Percentiles rank a stretch among this genome's conserved stretches.
Conservation (phyloP, 2,329 filamentous ascomycete species). For the Camillea tinctor region DNA sequence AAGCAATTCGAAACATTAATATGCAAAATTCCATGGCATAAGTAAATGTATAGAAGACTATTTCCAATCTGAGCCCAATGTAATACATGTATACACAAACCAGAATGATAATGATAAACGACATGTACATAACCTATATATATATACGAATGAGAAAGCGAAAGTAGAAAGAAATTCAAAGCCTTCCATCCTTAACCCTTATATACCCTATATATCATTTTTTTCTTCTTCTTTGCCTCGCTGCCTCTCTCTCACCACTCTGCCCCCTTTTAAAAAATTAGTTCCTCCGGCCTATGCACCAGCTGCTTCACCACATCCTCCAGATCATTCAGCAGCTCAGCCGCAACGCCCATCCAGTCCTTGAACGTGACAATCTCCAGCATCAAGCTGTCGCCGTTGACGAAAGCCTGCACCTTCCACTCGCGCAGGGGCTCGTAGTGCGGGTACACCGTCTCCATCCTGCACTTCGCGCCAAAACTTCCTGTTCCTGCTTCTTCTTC, state of each 20-base stretch:
- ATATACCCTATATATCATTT: background rate
- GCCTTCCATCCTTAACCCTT: too few relatives aligned
- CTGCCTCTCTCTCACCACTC: background rate
- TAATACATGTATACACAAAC: too few relatives aligned
- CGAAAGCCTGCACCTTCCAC: constrained; percentile 63
- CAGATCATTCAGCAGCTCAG: constrained; percentile 50
- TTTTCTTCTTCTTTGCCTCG: background rate
- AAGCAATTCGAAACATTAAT: too few relatives aligned
- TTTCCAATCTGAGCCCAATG: background rate
- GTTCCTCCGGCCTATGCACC: constrained; percentile 35
- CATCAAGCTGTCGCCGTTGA: constrained; percentile 48
- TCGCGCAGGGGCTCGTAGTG: constrained; percentile 54
- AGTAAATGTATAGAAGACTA: too few relatives aligned
- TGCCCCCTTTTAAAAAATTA: constrained; percentile 24
- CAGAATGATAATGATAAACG: too few relatives aligned
- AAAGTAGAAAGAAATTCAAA: too few relatives aligned
- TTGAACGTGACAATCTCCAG: constrained; percentile 61
- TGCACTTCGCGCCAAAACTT: constrained; percentile 31
- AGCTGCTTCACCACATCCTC: constrained; percentile 40
- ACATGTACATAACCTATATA: too few relatives aligned
- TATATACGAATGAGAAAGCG: too few relatives aligned
- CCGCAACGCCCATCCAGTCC: constrained; percentile 52
- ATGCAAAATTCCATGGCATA: too few relatives aligned
- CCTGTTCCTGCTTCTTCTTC: too few relatives aligned
- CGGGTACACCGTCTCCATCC: constrained; percentile 59